Percentiles rank a stretch among this genome's conserved stretches.
Conservation (phyloP, 805 yeast species). For the Zygoascus flipseniorum region DNA sequence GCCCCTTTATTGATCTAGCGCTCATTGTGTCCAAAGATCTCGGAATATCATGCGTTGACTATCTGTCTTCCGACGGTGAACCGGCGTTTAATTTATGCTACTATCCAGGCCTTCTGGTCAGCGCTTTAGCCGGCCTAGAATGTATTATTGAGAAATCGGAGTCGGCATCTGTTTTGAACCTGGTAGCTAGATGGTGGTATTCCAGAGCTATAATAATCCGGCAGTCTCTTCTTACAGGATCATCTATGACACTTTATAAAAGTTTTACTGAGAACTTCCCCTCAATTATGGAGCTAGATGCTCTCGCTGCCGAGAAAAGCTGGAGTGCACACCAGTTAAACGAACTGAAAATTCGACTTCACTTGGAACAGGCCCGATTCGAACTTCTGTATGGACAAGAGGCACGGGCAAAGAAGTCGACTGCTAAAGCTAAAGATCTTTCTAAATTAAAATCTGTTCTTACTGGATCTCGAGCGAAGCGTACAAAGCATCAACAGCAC, state of each 20-base stretch:
- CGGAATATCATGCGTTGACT: constrained; percentile 28
- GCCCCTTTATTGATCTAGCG: constrained; percentile 51
- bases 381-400: constrained; percentile 27
- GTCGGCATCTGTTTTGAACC: constrained; percentile 9
- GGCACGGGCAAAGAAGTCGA: constrained; percentile 15
- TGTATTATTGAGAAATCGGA: constrained; percentile 25
- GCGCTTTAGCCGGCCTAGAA: constrained; percentile 40
- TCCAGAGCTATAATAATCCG: constrained; percentile 29
- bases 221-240: constrained; percentile 24
- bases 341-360: constrained; percentile 27
- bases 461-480: constrained; percentile 82
- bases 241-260: constrained; percentile 23
- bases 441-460: constrained; percentile 54
- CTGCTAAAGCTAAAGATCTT: constrained; percentile 34
- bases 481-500: constrained; percentile 72
- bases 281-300: background rate
- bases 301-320: constrained; percentile 26
- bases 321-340: constrained; percentile 11
- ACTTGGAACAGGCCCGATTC: constrained; percentile 59
- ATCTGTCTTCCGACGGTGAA: constrained; percentile 56
- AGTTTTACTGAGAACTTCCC: constrained; percentile 13
- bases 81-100: constrained; percentile 55
- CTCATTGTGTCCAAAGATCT: constrained; percentile 21
- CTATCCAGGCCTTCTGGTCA: constrained; percentile 38
- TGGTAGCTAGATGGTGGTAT: constrained; percentile 23